Conservation (phyloP, 1,284 basidiomycete species). For the Moesziomyces antarcticus region DNA sequence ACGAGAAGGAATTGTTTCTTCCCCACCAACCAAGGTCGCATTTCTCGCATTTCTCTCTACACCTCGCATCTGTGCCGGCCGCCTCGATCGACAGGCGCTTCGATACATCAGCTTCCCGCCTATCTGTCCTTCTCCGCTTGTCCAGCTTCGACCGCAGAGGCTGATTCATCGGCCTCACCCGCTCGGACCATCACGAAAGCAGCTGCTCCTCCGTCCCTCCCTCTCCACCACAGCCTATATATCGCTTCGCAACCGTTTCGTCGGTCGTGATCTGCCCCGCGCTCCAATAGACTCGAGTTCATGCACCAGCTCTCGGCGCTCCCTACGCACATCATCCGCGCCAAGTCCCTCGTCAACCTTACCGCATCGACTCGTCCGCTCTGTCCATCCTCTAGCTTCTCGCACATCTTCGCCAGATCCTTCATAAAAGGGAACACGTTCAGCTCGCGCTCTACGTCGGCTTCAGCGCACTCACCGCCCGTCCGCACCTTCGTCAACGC, state of each 20-base stretch:
- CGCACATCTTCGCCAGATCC: background rate
- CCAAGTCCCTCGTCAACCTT: background rate
- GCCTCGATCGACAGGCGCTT: constrained; percentile 20
- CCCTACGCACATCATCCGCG: constrained; percentile 19
- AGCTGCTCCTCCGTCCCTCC: background rate
- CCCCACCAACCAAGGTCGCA: too few relatives aligned
- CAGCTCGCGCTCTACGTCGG: background rate
- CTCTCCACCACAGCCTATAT: background rate
- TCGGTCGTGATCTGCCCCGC: background rate
- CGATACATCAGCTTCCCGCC: constrained; percentile 1
- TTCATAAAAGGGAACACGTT: background rate
- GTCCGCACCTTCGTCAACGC: constrained; percentile 1
- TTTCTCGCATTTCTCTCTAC: too few relatives aligned
- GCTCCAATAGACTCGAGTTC: constrained; percentile 8
- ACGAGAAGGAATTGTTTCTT: too few relatives aligned
- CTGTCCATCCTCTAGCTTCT: background rate
- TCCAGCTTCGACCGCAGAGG: background rate
- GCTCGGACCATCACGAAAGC: constrained; percentile 10
- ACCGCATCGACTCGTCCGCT: background rate
- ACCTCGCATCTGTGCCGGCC: too few relatives aligned
- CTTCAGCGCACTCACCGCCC: background rate
- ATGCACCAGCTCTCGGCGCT: constrained; percentile 36
- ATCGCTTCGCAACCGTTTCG: too few relatives aligned
- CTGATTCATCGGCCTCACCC: constrained; percentile 14
- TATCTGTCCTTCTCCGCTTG: too few relatives aligned